Conservation (phyloP, 2,329 filamentous ascomycete species). For the Alternaria triticina region DNA sequence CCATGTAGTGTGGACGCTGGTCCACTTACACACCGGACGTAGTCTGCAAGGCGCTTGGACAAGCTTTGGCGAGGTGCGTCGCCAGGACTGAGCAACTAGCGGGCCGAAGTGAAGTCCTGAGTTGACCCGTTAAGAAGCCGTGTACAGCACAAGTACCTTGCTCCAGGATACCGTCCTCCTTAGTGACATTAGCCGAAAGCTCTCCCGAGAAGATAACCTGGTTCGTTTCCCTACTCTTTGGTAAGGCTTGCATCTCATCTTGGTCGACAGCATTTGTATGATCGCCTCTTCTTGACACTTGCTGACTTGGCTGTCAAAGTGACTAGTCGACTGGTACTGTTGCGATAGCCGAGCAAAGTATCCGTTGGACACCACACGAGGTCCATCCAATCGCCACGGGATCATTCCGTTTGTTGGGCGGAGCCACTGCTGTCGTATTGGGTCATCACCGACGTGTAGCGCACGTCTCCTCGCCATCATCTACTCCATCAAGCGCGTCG, state of each 20-base stretch:
- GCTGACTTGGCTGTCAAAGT: constrained; percentile 27
- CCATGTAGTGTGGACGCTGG: constrained; percentile 28
- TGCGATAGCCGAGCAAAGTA: constrained; percentile 24
- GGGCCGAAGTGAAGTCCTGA: constrained; percentile 22
- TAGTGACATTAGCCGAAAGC: background rate
- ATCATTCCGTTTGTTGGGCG: constrained; percentile 31
- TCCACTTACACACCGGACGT: constrained; percentile 39
- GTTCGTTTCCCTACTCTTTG: background rate
- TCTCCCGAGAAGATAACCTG: background rate
- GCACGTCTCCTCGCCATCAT: constrained; percentile 15
- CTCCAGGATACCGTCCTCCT: constrained; percentile 12
- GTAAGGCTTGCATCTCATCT: background rate
- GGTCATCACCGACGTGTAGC: constrained; percentile 15
- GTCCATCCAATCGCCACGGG: constrained; percentile 26
- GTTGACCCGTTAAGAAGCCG: constrained; percentile 23
- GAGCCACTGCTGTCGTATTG: constrained; percentile 19
- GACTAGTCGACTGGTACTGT: constrained; percentile 19
- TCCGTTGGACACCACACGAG: constrained; percentile 34
- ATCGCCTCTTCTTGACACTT: constrained; percentile 10
- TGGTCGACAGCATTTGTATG: background rate
- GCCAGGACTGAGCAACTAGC: constrained; percentile 35
- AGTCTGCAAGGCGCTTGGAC: constrained; percentile 39
- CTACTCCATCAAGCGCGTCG: background rate
- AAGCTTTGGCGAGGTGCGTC: constrained; percentile 38
- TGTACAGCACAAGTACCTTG: constrained; percentile 22